These are phyloP conservation scores for Lactarius sanguifluus DNA, from an alignment of 768 basidiomycete species.

Conservation along the genomic window DNA sequence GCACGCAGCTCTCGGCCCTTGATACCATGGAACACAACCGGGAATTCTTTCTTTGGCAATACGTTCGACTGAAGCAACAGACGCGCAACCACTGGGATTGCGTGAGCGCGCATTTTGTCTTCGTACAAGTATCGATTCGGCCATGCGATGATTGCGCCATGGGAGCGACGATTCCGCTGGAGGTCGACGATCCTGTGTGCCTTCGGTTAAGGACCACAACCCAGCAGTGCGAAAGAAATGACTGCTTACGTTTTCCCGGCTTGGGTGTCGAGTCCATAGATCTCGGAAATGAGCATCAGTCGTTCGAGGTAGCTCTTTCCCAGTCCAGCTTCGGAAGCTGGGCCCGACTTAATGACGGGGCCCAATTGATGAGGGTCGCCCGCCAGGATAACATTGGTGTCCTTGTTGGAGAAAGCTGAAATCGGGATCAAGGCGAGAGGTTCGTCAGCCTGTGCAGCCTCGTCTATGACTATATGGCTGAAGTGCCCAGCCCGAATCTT, in stretches of 20 bases:
- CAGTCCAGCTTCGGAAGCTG: conserved; percentile 35
- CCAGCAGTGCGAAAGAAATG: not conserved
- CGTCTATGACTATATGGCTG: no score
- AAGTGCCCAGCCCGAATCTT: conserved; percentile 56
- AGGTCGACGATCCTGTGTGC: conserved; percentile 30
- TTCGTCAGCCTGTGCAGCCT: conserved; percentile 62
- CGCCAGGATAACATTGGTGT: conserved; percentile 41
- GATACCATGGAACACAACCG: conserved; percentile 39
- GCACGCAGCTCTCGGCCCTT: conserved; percentile 39
- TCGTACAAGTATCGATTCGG: conserved; percentile 50
- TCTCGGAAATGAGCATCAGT: conserved; percentile 35
- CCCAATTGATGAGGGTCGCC: conserved; percentile 43
- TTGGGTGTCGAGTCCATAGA: conserved; percentile 34
- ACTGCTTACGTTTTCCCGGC: conserved; percentile 37
- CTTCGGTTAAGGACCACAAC: not conserved
- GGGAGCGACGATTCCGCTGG: conserved; percentile 28
- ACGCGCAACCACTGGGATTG: conserved; percentile 1
- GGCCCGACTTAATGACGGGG: conserved; percentile 38
- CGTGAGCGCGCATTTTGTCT: conserved; percentile 37
- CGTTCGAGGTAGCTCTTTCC: conserved; percentile 39
- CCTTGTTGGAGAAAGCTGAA: conserved; percentile 35
- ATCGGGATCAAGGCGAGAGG: conserved; percentile 54
- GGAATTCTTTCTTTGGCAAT: conserved; percentile 35
- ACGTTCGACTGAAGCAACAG: conserved; percentile 32
- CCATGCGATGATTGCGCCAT: conserved; percentile 49